A percentile compares a stretch with the other conserved stretches of the same genome.
Evolutionary conservation across 768 basidiomycete genomes (phyloP).

Genomic region (Pleurotus cornucopiae): DNA sequence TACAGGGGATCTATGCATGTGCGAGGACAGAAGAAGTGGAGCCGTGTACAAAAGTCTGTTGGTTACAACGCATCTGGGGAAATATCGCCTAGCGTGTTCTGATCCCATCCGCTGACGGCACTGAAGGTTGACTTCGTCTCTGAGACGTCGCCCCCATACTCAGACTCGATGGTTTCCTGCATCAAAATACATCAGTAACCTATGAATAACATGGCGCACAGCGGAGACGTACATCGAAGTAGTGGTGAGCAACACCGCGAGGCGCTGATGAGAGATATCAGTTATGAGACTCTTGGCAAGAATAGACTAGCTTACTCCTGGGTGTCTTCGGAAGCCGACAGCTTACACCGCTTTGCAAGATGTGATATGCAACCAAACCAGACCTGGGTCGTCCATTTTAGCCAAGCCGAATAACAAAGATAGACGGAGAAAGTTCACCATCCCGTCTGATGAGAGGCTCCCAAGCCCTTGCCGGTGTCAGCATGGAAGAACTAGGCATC

Average conservation of each 20-base stretch:
- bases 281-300: not conserved
- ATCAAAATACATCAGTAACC: not conserved
- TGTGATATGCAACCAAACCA: conserved; percentile 86
- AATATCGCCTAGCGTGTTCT: conserved; percentile 47
- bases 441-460: conserved; percentile 97
- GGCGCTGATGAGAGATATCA: conserved; percentile 54
- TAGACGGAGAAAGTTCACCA: conserved; percentile 51
- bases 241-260: conserved; percentile 81
- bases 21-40: not conserved
- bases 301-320: conserved; percentile 54
- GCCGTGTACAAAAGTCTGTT: not conserved
- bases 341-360: conserved; percentile 83
- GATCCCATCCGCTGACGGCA: conserved; percentile 40
- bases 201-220: not conserved
- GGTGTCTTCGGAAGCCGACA: conserved; percentile 94
- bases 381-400: conserved; percentile 46
- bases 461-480: conserved; percentile 87
- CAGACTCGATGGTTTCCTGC: conserved; percentile 73
- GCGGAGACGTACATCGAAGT: conserved; percentile 76
- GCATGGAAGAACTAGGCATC: conserved; percentile 84
- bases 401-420: not conserved
- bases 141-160: conserved; percentile 61
- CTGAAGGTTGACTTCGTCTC: conserved; percentile 23
- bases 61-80: conserved; percentile 51
- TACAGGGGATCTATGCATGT: not conserved